Percentiles rank a stretch among this genome's conserved stretches.
Evolutionary conservation across 345 rosid species (phyloP).

Genomic region (Aquilaria yunnanensis): DNA sequence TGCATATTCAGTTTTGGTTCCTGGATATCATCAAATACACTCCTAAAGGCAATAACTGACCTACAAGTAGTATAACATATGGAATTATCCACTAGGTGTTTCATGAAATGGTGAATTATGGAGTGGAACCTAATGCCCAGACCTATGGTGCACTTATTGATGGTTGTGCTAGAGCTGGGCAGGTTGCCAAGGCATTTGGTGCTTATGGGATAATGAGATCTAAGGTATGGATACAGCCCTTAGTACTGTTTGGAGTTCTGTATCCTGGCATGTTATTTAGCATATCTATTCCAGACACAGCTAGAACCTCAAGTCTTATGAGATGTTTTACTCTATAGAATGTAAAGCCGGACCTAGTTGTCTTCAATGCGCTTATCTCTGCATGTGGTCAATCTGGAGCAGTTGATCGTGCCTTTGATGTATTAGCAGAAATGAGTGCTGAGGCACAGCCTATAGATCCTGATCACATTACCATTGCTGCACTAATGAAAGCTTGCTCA

Average conservation of each 20-base stretch:
- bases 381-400: constrained; percentile 98
- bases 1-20: no score
- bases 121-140: constrained; percentile 85
- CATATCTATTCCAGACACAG: constrained; percentile 18
- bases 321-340: constrained; percentile 80
- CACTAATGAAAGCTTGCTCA: constrained; percentile 83
- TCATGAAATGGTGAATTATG: constrained; percentile 89
- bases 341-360: constrained; percentile 97
- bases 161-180: constrained; percentile 96
- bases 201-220: constrained; percentile 97
- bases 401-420: constrained; percentile 97
- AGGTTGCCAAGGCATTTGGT: constrained; percentile 97
- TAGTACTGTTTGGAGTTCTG: no score
- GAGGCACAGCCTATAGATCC: constrained; percentile 93
- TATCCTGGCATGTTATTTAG: constrained; percentile 3
- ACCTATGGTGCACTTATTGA: constrained; percentile 95
- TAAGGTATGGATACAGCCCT: constrained; percentile 42
- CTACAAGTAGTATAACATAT: no score
- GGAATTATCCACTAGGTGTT: constrained; percentile 47
- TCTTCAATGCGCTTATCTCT: constrained; percentile 92
- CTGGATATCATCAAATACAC: no score
- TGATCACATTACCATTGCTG: constrained; percentile 86
- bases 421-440: constrained; percentile 84
- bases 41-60: no score
- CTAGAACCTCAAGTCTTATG: constrained; percentile 31